Conservation (phyloP, 176 grass and related monocot genomes). For the Saccharum spontaneum region DNA sequence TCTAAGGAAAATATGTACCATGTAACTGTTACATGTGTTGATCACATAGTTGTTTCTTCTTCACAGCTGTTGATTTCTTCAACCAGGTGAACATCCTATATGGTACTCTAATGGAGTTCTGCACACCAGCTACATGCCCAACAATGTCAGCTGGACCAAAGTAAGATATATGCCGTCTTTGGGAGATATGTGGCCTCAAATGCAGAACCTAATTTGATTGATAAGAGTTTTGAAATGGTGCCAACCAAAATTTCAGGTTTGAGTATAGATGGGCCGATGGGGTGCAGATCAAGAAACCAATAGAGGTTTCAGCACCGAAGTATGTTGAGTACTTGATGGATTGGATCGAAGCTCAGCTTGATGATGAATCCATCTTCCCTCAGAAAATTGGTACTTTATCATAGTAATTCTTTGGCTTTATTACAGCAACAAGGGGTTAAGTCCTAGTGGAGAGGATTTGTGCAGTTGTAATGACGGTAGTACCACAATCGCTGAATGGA, state of each 20-base stretch:
- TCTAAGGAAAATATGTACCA: neutral
- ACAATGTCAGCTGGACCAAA: slow-evolving; percentile 94
- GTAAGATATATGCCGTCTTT: slow-evolving; percentile 38
- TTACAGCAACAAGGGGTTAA: neutral
- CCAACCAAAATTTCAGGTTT: slow-evolving; percentile 51
- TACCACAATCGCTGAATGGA: neutral
- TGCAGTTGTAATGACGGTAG: neutral
- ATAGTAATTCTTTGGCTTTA: neutral
- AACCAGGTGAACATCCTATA: slow-evolving; percentile 94
- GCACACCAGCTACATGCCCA: slow-evolving; percentile 78
- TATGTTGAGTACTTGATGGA: slow-evolving; percentile 99
- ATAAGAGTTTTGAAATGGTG: neutral
- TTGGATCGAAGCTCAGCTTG: slow-evolving; percentile 90
- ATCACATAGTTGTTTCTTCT: slow-evolving; percentile 14
- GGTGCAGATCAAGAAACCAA: slow-evolving; percentile 93
- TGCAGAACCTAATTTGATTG: neutral
- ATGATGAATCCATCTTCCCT: slow-evolving; percentile 91
- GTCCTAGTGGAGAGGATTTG: neutral
- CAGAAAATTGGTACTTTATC: slow-evolving; percentile 72
- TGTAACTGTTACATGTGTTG: neutral
- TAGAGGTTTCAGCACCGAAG: slow-evolving; percentile 91
- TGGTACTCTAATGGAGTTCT: slow-evolving; percentile 88
- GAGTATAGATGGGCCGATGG: slow-evolving; percentile 99
- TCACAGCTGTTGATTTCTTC: slow-evolving; percentile 95
- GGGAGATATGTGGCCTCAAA: neutral